Base-by-base conservation (phyloP, 306 rosid species). In the Malus sylvestris region DNA sequence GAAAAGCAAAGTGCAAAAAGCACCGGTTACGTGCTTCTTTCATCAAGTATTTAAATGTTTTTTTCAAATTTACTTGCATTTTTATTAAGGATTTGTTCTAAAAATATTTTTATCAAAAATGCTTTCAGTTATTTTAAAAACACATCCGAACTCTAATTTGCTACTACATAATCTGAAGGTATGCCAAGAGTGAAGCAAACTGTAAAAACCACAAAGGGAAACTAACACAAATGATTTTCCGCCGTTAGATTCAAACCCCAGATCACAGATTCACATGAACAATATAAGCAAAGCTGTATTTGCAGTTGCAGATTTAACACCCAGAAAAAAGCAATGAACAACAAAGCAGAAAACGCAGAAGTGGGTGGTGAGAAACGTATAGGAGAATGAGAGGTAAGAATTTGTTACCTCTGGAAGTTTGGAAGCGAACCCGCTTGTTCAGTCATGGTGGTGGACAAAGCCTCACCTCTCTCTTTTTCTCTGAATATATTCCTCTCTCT, bases 391-490 rank as follows among this genome's bases (percentile, higher is more conserved):
- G 32, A n/a, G 11, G 44, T 5, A 44, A 13, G 40, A 19, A 23
- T 61, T 2, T 64, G 0, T 70, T 77, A 83, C 93, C 89, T 85
- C 61, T 66, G 85, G 55, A 51, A 51, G 10, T 72, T 5, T 40
- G 82, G 76, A 84, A 66, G 53, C 8, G 81, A 80, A 78, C 67
- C 19, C 22, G 16, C 76, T 51, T 51, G 55, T 64, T 60, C 72
- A 51, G 62, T 23, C 38, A 27, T 75, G 55, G 8, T 11, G 42
- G 68, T 6, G n/a, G 10, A 38, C 42, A 7, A 2, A 38, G 10
- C 42, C 42, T 6, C 42, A 7, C 42, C 42, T 38, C 42, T 38
- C 42, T 38, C 42, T 7, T 38, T 7, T 38, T 7, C 42, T 38
- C 42, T 38, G 42, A 38, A 7, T 38, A 38, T 7, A 38, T 38